A percentile compares a stretch with the other conserved stretches of the same genome.
Evolutionary conservation across 1,284 basidiomycete genomes (phyloP).

Genomic region (Microbotryum lychnidis-dioicae): DNA sequence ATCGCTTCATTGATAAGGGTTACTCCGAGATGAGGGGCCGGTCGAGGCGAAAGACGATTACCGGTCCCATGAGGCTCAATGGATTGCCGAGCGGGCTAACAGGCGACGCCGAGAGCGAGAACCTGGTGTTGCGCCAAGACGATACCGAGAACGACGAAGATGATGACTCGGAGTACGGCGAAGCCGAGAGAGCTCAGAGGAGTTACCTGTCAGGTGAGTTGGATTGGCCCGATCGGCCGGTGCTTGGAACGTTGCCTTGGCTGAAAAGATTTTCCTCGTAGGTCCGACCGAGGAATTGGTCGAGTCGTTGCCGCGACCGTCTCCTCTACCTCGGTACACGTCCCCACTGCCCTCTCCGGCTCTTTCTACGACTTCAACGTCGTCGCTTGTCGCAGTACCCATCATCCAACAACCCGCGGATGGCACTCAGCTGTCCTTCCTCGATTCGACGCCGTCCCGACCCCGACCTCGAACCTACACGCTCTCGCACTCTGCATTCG

Average conservation of each 20-base stretch:
- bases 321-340: constrained; percentile 18
- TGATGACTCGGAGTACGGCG: constrained; percentile 11
- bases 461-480: constrained; percentile 30
- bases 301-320: constrained; percentile 19
- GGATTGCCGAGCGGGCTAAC: background rate
- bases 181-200: constrained; percentile 1
- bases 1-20: background rate
- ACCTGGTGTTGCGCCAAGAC: background rate
- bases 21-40: background rate
- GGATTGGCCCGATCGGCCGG: background rate
- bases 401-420: constrained; percentile 1
- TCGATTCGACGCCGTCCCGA: constrained; percentile 31
- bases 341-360: constrained; percentile 25
- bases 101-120: background rate
- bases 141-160: constrained; percentile 24
- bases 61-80: background rate
- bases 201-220: constrained; percentile 22
- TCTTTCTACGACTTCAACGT: constrained; percentile 14
- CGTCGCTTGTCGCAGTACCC: constrained; percentile 1
- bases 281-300: constrained; percentile 27
- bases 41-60: background rate
- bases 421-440: constrained; percentile 3
- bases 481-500: constrained; percentile 33
- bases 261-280: background rate
- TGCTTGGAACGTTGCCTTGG: background rate